Percentiles rank a stretch among this genome's conserved stretches.
phyloP scores from a whole-genome alignment of 2,329 filamentous ascomycete species.

The Elsinoe ampelina region DNA sequence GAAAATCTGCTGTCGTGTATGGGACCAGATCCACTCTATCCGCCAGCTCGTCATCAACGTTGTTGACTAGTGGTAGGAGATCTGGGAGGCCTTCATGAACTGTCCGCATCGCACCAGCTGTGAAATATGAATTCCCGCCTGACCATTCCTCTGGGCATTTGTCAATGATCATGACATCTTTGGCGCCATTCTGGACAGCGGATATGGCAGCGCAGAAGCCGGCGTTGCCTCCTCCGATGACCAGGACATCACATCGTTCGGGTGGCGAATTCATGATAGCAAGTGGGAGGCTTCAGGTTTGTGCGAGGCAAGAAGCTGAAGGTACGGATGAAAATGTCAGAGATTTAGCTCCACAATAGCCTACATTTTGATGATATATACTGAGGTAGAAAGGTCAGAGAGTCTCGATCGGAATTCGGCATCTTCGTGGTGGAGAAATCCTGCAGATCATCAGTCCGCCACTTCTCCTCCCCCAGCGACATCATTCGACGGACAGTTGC shows the following conservation, averaged over 20 bases:
- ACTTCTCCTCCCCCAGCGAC: neutral
- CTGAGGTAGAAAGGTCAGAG: neutral
- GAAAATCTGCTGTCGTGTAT: constrained; percentile 49
- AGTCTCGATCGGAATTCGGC: constrained; percentile 5
- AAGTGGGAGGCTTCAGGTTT: neutral
- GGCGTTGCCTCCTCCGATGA: constrained; percentile 56
- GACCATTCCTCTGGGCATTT: constrained; percentile 50
- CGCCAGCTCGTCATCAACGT: constrained; percentile 40
- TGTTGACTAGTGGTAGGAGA: constrained; percentile 53
- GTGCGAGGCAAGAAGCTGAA: neutral
- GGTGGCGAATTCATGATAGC: neutral
- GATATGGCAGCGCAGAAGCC: constrained; percentile 53
- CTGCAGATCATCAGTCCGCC: neutral
- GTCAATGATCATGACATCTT: constrained; percentile 47
- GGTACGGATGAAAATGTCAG: neutral
- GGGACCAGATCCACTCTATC: constrained; percentile 48
- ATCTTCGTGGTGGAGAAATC: neutral
- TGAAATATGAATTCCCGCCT: constrained; percentile 58
- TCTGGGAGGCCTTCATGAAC: constrained; percentile 47
- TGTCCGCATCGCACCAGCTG: constrained; percentile 54
- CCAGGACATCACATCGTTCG: constrained; percentile 34
- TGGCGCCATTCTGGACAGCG: constrained; percentile 41
- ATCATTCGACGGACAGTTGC: neutral
- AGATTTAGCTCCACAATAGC: neutral
- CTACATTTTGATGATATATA: neutral